Evolutionary conservation across 2,329 filamentous ascomycete species (phyloP), one percentile per base, ranked within the genome.

Genomic region (Chrysosporium keratinophilum): DNA sequence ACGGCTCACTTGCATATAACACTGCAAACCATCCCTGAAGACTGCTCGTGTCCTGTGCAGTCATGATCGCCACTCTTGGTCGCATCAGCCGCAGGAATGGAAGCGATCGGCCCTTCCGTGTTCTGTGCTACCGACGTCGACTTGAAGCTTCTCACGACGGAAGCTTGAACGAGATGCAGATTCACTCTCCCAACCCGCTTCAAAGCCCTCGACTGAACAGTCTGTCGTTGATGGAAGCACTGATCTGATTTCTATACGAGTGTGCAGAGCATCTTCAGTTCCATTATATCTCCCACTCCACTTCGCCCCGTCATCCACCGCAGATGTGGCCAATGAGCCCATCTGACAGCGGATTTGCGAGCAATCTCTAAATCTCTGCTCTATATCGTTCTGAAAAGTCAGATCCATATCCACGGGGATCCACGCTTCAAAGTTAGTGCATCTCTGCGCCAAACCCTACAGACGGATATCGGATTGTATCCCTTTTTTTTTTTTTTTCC

Each of bases 121-220:
- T 50, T 15, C n/a, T 41, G 48, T 50, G 39, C 39, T 37, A 50
- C 48, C 48, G 20, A 42, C 48, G 48, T 50, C 48, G 34, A 31
- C 39, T 19, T 35, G 31, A 34, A 49, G 39, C 5, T 49, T 4
- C 34, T 4, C 15, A 19, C 2, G 15, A 28, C 10, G 3, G 23
- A 28, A 28, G 23, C 23, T 28, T 28, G 23, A 7, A 28, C 23
- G 7, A 28, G 23, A 28, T 28, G 23, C 23, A 28, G 23, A 28
- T 7, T 28, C 23, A 28, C 23, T 28, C 23, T 28, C 23, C 3
- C 23, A 28, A 4, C 23, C 7, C 23, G 7, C 3, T 7, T 28
- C 23, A 28, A 7, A 28, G 23, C 23, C 23, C 3, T 28, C 23
- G 23, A 28, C 7, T 28, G 23, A 28, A 28, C 23, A 28, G 23